These are phyloP conservation scores for Leavenworthia alabamica DNA, from an alignment of 345 rosid species.

Conservation along the genomic window DNA sequence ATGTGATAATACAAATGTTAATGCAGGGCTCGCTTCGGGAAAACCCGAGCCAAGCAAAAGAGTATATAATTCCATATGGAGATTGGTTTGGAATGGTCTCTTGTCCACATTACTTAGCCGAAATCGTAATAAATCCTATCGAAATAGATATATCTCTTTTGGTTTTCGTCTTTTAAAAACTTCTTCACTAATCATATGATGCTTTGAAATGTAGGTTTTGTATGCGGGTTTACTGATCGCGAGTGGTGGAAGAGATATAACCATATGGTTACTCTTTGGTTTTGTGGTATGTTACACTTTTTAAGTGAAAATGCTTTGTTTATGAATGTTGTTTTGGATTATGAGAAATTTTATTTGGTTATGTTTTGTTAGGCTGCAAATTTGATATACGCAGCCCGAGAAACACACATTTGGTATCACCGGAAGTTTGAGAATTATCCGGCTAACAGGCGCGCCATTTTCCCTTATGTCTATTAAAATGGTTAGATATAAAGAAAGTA, in stretches of 20 bases:
- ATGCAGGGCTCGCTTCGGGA: slow-evolving; percentile 54
- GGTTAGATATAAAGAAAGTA: no score
- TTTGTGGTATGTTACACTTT: slow-evolving; percentile 46
- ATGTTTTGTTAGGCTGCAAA: slow-evolving; percentile 78
- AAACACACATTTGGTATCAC: slow-evolving; percentile 69
- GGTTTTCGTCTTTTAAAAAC: neutral
- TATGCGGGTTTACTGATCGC: slow-evolving; percentile 61
- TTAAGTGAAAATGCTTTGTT: neutral
- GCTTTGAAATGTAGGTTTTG: slow-evolving; percentile 42
- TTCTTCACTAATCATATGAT: neutral
- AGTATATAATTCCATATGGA: slow-evolving; percentile 55
- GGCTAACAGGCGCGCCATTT: slow-evolving; percentile 39
- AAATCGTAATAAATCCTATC: slow-evolving; percentile 44
- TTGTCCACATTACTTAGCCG: slow-evolving; percentile 69
- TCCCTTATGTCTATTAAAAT: slow-evolving; percentile 46
- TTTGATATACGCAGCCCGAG: slow-evolving; percentile 53
- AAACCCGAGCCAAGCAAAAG: slow-evolving; percentile 26
- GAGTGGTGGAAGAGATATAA: slow-evolving; percentile 64
- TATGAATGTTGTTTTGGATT: slow-evolving; percentile 8
- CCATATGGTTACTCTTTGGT: slow-evolving; percentile 51
- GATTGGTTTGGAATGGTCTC: slow-evolving; percentile 85
- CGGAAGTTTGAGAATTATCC: slow-evolving; percentile 63
- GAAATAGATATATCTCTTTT: no score
- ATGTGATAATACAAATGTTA: neutral
- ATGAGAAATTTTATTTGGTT: neutral